Evolutionary conservation across 2,329 filamentous ascomycete species (phyloP), one percentile per base, ranked within the genome.

Genomic region (Amylocarpus encephaloides): DNA sequence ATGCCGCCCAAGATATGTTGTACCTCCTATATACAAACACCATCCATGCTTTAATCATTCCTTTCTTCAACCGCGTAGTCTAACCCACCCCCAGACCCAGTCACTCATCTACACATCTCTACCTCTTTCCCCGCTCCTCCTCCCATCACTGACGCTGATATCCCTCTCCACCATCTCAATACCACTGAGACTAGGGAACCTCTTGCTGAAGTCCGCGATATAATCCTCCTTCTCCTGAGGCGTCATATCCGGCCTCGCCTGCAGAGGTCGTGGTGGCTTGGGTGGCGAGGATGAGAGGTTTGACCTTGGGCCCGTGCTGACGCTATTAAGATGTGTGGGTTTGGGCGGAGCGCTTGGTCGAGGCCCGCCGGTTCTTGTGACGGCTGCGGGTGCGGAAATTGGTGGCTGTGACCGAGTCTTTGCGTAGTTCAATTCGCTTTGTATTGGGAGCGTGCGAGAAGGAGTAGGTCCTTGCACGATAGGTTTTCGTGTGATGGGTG

Each of bases 161-260:
- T 60, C 58, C 44, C 56, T 62, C 54, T 66, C 65, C 40, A 67
- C 65, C 64, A 66, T 87, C 71, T 96, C 91, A 59, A 96, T 79
- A 9, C 88, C 80, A 49, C 83, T 84, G 51, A 97, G 71, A 65
- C 86, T 94, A 1, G 92, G 92, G 68, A 90, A 96, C 51, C 89
- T 76, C 68, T 90, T 90, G 53, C 83, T 85, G 66, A 97, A 96
- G 64, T 88, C 69, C 52, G 71, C 68, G 40, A 85, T 67, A 61
- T 84, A 84, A 59, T 90, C 86, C 41, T 82, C 80, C 64, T 74
- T 79, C 60, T 83, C 76, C 56, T 74, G 71, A 3, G 70, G 65
- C 48, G 72, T 75, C 78, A 81, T 82, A 39, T 78, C 75, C 51
- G 79, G 63, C 45, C 70, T 65, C 2, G 76, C 73, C 54, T 75